These are phyloP conservation scores for Ascoidea rubescens DNA, from an alignment of 805 yeast species.

Conservation along the genomic window DNA sequence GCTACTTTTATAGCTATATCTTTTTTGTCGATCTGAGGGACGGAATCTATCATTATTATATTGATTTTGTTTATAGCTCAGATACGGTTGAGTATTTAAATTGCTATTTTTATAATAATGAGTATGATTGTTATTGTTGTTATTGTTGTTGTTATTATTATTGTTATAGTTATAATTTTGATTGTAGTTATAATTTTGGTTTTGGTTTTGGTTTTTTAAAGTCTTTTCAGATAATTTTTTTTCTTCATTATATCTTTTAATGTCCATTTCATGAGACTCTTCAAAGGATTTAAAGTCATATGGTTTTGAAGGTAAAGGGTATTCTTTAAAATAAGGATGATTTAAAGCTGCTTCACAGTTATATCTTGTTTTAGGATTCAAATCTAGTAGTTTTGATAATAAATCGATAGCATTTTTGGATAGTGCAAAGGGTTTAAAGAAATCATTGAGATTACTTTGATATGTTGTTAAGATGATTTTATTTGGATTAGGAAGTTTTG, in stretches of 20 bases:
- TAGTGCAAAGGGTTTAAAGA: conserved; percentile 16
- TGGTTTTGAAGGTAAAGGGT: conserved; percentile 50
- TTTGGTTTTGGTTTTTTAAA: too few relatives aligned
- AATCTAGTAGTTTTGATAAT: conserved; percentile 42
- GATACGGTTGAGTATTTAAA: too few relatives aligned
- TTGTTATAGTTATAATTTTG: too few relatives aligned
- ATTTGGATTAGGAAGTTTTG: conserved; percentile 47
- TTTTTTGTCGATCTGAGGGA: too few relatives aligned
- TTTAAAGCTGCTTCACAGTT: conserved; percentile 71
- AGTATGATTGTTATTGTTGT: too few relatives aligned
- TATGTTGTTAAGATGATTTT: conserved; percentile 14
- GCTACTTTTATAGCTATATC: too few relatives aligned
- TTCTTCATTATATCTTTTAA: conserved; percentile 37
- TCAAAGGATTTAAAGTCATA: conserved; percentile 34
- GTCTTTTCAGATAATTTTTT: background rate
- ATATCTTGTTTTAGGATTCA: conserved; percentile 60
- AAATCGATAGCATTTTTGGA: conserved; percentile 31
- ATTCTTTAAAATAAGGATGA: conserved; percentile 52
- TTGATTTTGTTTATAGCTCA: too few relatives aligned
- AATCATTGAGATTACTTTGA: conserved; percentile 28
- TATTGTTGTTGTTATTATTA: too few relatives aligned
- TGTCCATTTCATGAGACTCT: conserved; percentile 84
- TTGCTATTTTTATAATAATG: too few relatives aligned
- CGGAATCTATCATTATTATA: too few relatives aligned
- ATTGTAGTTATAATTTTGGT: too few relatives aligned